Evolutionary conservation across 305 asterid genomes (phyloP), one percentile per base, ranked within the genome.

Genomic region (Rubia tinctorum): DNA sequence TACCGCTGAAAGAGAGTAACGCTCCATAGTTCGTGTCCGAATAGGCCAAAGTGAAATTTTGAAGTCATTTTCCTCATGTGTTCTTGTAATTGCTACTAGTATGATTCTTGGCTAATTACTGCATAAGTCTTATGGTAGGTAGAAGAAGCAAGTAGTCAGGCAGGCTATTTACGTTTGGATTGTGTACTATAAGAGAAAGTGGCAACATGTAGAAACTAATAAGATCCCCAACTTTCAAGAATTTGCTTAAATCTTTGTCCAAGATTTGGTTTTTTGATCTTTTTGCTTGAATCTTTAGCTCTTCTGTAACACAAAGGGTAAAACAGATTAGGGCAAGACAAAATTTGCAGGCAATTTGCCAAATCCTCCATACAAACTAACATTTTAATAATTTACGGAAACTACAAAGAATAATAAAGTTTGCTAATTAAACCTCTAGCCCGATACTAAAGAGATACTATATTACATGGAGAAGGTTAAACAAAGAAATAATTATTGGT

Each of bases 1-100:
- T 95, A 90, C 79, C 96, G 97, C 66, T 95, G 81, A 92, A 83
- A 63, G 9, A n/a, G 30, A 43, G 60, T 66, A 81, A 42, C 25
- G 25, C 14, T 70, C 68, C 15, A 42, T 61, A 1, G 69, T 39
- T 18, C 4, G 43, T 60, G 37, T 65, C 44, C 11, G 55, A 68
- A 60, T 30, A 80, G 75, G 72, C 60, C 69, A 77, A 49, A 49
- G 43, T 51, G 68, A 47, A 59, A 59, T 66, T 34, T 58, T 60
- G 69, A 66, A 66, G 76, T 13, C 73, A 44, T 66, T 70, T 76
- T 20, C 73, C 42, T 59, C 40, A 8, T 53, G 68, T 23, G 1
- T 11, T 17, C 66, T 71, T 2, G 47, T 44, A 56, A 55, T 64
- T 55, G 14, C 66, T 77, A 58, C 34, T 37, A 53, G 59, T 34